These are phyloP conservation scores for Rhizophora apiculata DNA, from an alignment of 345 rosid species.

Conservation along the genomic window DNA sequence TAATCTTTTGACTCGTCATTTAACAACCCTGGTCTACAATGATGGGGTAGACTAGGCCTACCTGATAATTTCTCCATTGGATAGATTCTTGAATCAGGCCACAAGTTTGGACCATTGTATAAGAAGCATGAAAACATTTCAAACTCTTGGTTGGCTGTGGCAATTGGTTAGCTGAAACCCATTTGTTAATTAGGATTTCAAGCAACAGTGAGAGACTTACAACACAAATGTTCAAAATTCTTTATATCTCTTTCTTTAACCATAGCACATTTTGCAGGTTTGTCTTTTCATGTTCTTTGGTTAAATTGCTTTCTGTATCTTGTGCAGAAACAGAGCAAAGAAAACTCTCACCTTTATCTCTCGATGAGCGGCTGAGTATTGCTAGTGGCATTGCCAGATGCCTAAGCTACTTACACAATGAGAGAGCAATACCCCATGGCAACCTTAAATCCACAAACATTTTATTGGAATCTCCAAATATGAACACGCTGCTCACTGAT, in stretches of 20 bases:
- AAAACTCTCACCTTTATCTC: conserved; percentile 53
- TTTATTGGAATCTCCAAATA: conserved; percentile 47
- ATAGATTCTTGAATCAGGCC: no score
- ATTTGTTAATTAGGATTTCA: no score
- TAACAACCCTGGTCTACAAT: no score
- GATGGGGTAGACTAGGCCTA: no score
- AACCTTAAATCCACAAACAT: conserved; percentile 86
- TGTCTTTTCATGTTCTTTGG: background rate
- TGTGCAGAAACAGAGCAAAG: conserved; percentile 51
- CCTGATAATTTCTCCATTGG: no score
- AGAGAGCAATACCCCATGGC: conserved; percentile 87
- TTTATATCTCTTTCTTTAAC: background rate
- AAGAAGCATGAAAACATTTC: no score
- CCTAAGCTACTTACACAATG: conserved; percentile 74
- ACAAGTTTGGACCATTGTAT: no score
- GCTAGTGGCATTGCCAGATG: conserved; percentile 63
- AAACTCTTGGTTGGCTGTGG: no score
- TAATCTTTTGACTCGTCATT: no score
- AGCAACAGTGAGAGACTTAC: no score
- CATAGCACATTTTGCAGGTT: background rate
- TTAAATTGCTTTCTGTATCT: conserved; percentile 8
- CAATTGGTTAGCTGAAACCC: no score
- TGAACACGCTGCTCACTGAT: conserved; percentile 64
- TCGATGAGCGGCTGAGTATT: conserved; percentile 52
- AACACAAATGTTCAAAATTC: no score